Conservation (phyloP, 2,329 filamentous ascomycete species). For the Hawksworthiomyces lignivorus region DNA sequence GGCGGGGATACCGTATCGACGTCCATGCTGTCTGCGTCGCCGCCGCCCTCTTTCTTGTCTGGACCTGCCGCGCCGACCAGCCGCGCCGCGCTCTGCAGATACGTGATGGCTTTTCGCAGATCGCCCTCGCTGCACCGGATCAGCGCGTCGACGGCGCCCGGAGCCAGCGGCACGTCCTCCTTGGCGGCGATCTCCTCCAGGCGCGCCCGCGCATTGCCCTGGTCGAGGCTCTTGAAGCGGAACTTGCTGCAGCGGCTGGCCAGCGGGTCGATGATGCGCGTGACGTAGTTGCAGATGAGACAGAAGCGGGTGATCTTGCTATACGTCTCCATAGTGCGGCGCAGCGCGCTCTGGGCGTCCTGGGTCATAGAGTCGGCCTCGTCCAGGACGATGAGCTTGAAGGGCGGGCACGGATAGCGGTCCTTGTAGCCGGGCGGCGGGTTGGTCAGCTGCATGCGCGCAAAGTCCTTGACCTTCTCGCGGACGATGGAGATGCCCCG, state of each 20-base stretch:
- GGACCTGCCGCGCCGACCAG: conserved; percentile 58
- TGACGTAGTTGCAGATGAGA: conserved; percentile 97
- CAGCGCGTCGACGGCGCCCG: conserved; percentile 73
- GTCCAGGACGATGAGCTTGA: conserved; percentile 98
- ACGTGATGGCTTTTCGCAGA: conserved; percentile 92
- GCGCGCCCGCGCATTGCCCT: conserved; percentile 70
- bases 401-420: conserved; percentile 87
- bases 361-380: conserved; percentile 99
- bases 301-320: conserved; percentile 95
- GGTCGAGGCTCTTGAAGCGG: conserved; percentile 91
- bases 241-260: conserved; percentile 95
- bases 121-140: conserved; percentile 90
- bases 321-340: conserved; percentile 97
- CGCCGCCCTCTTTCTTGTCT: conserved; percentile 21
- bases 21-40: conserved; percentile 50
- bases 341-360: conserved; percentile 86
- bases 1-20: conserved; percentile 37
- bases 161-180: conserved; percentile 69
- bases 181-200: conserved; percentile 74
- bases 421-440: conserved; percentile 60
- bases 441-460: conserved; percentile 85
- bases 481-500: conserved; percentile 95
- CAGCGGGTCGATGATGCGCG: conserved; percentile 92
- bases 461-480: conserved; percentile 98
- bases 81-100: conserved; percentile 85